Percentiles rank a stretch among this genome's conserved stretches.
phyloP scores from a whole-genome alignment of 306 rosid species.

The Leucaena leucocephala region DNA sequence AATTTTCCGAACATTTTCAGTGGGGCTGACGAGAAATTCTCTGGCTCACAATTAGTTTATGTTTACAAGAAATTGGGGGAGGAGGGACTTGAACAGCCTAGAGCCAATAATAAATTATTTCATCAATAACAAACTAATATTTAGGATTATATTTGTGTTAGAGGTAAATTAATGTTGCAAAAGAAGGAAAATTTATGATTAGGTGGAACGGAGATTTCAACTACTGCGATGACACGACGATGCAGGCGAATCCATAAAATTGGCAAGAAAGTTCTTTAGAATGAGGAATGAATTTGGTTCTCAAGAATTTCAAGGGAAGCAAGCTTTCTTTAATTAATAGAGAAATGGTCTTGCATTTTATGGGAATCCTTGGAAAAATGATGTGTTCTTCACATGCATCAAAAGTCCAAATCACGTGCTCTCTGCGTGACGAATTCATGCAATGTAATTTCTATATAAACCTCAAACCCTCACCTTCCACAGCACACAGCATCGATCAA shows the following conservation, averaged over 20 bases:
- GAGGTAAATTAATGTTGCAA: neutral
- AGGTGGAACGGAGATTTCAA: neutral
- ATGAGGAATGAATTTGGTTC: slow-evolving; percentile 22
- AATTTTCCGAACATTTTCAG: slow-evolving; percentile 10
- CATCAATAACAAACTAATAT: neutral
- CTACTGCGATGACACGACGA: neutral
- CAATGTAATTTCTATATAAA: slow-evolving; percentile 30
- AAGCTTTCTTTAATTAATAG: no score
- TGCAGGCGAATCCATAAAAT: no score
- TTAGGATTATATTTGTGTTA: neutral
- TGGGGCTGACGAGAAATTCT: slow-evolving; percentile 6
- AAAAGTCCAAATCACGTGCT: slow-evolving; percentile 53
- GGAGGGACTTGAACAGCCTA: no score
- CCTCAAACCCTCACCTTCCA: neutral
- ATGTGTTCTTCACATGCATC: neutral
- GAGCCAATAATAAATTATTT: neutral
- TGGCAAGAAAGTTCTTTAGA: slow-evolving; percentile 40
- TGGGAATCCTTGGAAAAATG: neutral
- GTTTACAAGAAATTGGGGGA: no score
- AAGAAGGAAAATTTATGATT: no score
- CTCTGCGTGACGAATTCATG: slow-evolving; percentile 26
- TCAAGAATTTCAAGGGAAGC: neutral
- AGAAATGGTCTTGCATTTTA: no score
- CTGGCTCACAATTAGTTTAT: neutral
- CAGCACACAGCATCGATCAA: neutral